A percentile compares a stretch with the other conserved stretches of the same genome.
These are phyloP conservation scores for Trypanosoma theileri DNA, from an alignment of 208 protist species.

Conservation along the genomic window DNA sequence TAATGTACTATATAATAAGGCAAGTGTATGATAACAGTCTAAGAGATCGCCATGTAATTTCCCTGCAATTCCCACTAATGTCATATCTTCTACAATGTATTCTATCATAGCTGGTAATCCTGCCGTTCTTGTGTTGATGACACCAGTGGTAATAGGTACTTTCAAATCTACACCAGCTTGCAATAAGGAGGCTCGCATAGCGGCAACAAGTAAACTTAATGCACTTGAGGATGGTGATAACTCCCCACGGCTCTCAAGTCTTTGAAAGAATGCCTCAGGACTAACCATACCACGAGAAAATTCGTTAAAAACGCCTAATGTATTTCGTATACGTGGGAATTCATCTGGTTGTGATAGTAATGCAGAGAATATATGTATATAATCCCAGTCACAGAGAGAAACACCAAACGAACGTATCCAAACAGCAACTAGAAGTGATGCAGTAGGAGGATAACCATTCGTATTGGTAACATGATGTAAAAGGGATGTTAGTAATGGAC, in stretches of 20 bases:
- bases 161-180: slow-evolving; percentile 36
- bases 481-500: slow-evolving; percentile 66
- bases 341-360: slow-evolving; percentile 49
- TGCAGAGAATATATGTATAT: slow-evolving; percentile 41
- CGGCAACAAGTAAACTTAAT: slow-evolving; percentile 22
- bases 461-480: slow-evolving; percentile 71
- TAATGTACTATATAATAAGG: slow-evolving; percentile 62
- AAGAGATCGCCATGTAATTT: slow-evolving; percentile 26
- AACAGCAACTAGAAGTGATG: slow-evolving; percentile 56
- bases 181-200: slow-evolving; percentile 53
- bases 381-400: slow-evolving; percentile 77
- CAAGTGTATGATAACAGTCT: slow-evolving; percentile 65
- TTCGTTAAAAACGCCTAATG: slow-evolving; percentile 46
- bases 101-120: slow-evolving; percentile 44
- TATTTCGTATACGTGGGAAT: slow-evolving; percentile 59
- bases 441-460: slow-evolving; percentile 30
- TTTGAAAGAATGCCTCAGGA: slow-evolving; percentile 50
- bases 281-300: slow-evolving; percentile 43
- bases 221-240: slow-evolving; percentile 20
- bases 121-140: slow-evolving; percentile 64
- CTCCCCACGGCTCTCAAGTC: slow-evolving; percentile 41
- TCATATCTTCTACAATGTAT: slow-evolving; percentile 32
- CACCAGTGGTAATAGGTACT: slow-evolving; percentile 34
- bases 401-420: slow-evolving; percentile 80
- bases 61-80: slow-evolving; percentile 1